Evolutionary conservation across 768 basidiomycete species (phyloP).

Genomic region (Kwoniella sp.): DNA sequence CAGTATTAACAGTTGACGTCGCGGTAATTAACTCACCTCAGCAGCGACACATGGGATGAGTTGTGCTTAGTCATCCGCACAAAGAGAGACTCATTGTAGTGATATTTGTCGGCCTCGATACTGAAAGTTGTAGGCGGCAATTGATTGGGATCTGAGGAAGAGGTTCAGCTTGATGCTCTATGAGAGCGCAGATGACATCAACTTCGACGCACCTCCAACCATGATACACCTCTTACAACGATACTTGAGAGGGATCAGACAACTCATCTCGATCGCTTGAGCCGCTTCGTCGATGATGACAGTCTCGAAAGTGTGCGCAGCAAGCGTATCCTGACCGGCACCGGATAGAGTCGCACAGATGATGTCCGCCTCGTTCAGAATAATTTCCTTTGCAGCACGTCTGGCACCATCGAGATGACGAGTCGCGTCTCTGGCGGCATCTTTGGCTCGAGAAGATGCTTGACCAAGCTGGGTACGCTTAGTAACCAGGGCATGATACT

Average conservation of each 20-base stretch:
- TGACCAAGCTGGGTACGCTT: conserved; percentile 67
- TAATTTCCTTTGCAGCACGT: conserved; percentile 70
- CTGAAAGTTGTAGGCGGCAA: conserved; percentile 90
- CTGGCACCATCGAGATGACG: conserved; percentile 81
- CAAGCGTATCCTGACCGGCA: conserved; percentile 82
- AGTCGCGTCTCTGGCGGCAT: conserved; percentile 76
- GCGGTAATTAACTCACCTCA: conserved; percentile 66
- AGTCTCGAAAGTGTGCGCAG: conserved; percentile 83
- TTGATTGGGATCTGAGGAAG: conserved; percentile 62
- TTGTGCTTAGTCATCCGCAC: conserved; percentile 80
- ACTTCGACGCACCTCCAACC: conserved; percentile 71
- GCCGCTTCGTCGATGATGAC: conserved; percentile 98
- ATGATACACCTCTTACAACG: conserved; percentile 78
- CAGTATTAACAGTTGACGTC: background rate
- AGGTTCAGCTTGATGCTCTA: background rate
- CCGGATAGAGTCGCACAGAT: conserved; percentile 93
- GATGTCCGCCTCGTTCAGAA: conserved; percentile 86
- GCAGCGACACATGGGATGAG: conserved; percentile 81
- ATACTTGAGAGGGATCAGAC: conserved; percentile 92
- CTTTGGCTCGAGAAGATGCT: conserved; percentile 73
- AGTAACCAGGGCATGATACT: conserved; percentile 69
- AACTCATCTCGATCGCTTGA: conserved; percentile 91
- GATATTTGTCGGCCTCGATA: conserved; percentile 63
- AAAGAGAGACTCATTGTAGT: conserved; percentile 84
- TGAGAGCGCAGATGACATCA: conserved; percentile 15